Percentiles rank a stretch among this genome's conserved stretches.
Evolutionary conservation across 805 yeast genomes (phyloP).

Genomic region (Myxozyma lipomycoides): DNA sequence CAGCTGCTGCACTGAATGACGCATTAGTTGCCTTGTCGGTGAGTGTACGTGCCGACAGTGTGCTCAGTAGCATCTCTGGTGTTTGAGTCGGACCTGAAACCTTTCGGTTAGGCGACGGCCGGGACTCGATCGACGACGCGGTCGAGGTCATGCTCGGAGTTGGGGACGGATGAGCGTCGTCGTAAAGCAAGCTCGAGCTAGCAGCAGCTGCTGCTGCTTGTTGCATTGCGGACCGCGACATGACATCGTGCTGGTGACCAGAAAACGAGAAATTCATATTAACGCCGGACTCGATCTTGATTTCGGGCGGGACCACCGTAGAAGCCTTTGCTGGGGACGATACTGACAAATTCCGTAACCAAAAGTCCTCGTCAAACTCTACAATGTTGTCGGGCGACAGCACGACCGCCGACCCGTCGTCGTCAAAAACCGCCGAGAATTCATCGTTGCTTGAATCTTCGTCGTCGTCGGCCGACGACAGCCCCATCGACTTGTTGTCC

Average conservation of each 20-base stretch:
- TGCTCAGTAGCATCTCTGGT: constrained; percentile 12
- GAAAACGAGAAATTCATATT: constrained; percentile 18
- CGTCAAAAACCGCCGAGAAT: constrained; percentile 22
- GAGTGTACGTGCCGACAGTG: neutral
- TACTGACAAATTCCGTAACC: neutral
- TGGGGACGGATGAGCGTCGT: constrained; percentile 19
- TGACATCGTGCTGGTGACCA: constrained; percentile 5
- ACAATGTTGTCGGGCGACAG: neutral
- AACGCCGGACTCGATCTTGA: constrained; percentile 14
- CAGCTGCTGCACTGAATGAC: constrained; percentile 3
- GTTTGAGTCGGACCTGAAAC: constrained; percentile 10
- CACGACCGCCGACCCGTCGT: constrained; percentile 5
- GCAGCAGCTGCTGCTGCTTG: constrained; percentile 9
- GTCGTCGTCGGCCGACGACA: constrained; percentile 7
- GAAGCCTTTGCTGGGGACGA: neutral
- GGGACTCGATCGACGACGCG: constrained; percentile 8
- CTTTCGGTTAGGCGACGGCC: neutral
- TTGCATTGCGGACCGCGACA: constrained; percentile 16
- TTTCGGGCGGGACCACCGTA: neutral
- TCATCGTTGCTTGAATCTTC: constrained; percentile 1
- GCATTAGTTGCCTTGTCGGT: neutral
- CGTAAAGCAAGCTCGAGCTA: neutral
- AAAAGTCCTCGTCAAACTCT: constrained; percentile 1
- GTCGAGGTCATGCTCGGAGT: constrained; percentile 16
- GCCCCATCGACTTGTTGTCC: constrained; percentile 20